Evolutionary conservation across 495 filamentous ascomycete species (phyloP).

Genomic region (Penicillium pulvis): DNA sequence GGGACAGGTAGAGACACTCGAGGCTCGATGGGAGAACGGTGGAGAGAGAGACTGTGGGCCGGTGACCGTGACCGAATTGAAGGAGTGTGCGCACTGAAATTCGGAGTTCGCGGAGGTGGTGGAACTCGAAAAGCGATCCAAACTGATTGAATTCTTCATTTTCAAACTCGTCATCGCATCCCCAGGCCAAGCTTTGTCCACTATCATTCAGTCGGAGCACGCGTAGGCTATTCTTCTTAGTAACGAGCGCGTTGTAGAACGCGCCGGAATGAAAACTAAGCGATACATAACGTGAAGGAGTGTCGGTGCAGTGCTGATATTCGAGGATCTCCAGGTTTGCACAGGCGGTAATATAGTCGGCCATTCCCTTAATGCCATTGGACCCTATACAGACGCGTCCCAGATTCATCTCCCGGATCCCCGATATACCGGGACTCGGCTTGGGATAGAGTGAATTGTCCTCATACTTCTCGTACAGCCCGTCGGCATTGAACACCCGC

Average conservation of each 20-base stretch:
- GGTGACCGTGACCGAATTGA: not conserved
- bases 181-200: not conserved
- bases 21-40: constrained; percentile 7
- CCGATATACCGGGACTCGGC: constrained; percentile 3
- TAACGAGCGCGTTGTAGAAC: constrained; percentile 13
- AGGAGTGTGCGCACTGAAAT: constrained; percentile 16
- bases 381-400: not conserved
- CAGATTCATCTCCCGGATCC: constrained; percentile 2
- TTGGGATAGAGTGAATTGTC: not conserved
- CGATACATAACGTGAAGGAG: constrained; percentile 7
- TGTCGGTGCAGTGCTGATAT: constrained; percentile 16
- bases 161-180: not conserved
- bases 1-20: constrained; percentile 1
- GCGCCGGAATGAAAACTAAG: constrained; percentile 10
- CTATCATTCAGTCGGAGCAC: constrained; percentile 16
- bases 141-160: constrained; percentile 5
- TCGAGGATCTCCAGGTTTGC: constrained; percentile 18
- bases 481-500: not conserved
- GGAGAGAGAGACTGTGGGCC: not conserved
- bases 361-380: constrained; percentile 18
- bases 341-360: constrained; percentile 14
- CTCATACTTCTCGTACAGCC: constrained; percentile 4
- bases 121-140: constrained; percentile 19
- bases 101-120: constrained; percentile 16
- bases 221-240: constrained; percentile 21